Evolutionary conservation across 306 rosid species (phyloP).

Genomic region (Cicer cuneatum): DNA sequence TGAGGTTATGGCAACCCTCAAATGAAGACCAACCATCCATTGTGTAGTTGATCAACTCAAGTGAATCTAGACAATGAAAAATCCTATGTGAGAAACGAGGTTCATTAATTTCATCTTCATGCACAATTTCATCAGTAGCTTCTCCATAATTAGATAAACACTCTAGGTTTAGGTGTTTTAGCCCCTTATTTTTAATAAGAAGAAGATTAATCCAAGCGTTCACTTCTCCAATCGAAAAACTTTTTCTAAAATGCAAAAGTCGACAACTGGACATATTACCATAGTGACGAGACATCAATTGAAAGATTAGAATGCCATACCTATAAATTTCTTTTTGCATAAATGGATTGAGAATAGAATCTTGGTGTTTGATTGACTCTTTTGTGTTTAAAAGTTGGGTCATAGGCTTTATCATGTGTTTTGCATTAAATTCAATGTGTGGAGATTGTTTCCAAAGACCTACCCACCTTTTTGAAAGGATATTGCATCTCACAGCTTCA

Average conservation of each 20-base stretch:
- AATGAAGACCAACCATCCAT: neutral
- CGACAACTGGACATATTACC: neutral
- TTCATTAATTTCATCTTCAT: neutral
- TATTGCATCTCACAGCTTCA: constrained; percentile 34
- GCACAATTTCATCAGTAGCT: neutral
- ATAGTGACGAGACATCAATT: neutral
- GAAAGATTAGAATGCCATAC: neutral
- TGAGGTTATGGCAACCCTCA: neutral
- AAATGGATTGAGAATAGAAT: neutral
- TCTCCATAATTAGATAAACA: constrained; percentile 4
- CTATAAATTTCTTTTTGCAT: neutral
- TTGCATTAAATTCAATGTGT: constrained; percentile 20
- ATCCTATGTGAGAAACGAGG: neutral
- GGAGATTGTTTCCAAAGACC: neutral
- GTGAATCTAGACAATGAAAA: neutral
- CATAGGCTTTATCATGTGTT: constrained; percentile 1
- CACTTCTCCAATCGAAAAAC: neutral
- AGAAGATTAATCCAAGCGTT: neutral
- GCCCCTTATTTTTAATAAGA: neutral
- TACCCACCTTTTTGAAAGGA: constrained; percentile 35
- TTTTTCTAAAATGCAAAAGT: neutral
- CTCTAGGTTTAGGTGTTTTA: constrained; percentile 9
- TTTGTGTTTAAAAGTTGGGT: neutral
- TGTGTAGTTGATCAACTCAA: constrained; percentile 19
- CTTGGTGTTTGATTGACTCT: neutral